A percentile compares a stretch with the other conserved stretches of the same genome.
Evolutionary conservation across 2,329 filamentous ascomycete genomes (phyloP).

Genomic region (Trichophyton schoenleinii): DNA sequence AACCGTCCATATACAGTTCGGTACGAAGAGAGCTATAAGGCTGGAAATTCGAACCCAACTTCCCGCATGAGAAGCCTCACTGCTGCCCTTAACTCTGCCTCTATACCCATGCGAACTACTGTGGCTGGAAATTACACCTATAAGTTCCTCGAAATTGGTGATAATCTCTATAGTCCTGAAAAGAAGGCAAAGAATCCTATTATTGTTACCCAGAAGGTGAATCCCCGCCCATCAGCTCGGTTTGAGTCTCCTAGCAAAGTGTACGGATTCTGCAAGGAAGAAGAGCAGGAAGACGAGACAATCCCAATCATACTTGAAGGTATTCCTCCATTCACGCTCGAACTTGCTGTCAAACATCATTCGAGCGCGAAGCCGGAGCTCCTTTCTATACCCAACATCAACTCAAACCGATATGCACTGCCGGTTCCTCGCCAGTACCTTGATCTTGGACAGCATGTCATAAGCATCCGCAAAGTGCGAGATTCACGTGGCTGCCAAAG

Average conservation of each 20-base stretch:
- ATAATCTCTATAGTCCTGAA: slow-evolving; percentile 72
- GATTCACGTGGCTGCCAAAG: slow-evolving; percentile 78
- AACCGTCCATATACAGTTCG: slow-evolving; percentile 69
- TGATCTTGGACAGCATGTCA: slow-evolving; percentile 74
- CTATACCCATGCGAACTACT: slow-evolving; percentile 73
- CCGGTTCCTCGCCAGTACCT: slow-evolving; percentile 74
- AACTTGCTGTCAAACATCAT: slow-evolving; percentile 88
- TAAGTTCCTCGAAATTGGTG: slow-evolving; percentile 67
- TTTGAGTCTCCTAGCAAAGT: slow-evolving; percentile 82
- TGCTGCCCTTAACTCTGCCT: slow-evolving; percentile 60
- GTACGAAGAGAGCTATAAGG: slow-evolving; percentile 66
- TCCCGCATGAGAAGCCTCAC: slow-evolving; percentile 61
- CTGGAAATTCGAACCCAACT: slow-evolving; percentile 49
- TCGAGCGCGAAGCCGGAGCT: slow-evolving; percentile 66
- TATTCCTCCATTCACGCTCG: slow-evolving; percentile 73
- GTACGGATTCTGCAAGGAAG: slow-evolving; percentile 88
- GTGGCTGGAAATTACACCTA: slow-evolving; percentile 78
- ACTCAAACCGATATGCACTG: slow-evolving; percentile 60
- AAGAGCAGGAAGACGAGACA: slow-evolving; percentile 66
- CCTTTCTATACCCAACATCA: slow-evolving; percentile 69
- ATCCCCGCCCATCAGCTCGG: slow-evolving; percentile 65
- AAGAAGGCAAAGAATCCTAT: slow-evolving; percentile 53
- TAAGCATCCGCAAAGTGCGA: slow-evolving; percentile 79
- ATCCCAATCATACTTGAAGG: slow-evolving; percentile 81
- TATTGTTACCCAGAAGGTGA: slow-evolving; percentile 67